Evolutionary conservation across 1,284 basidiomycete species (phyloP), one percentile per base, ranked within the genome.

Genomic region (Ustilago hordei): DNA sequence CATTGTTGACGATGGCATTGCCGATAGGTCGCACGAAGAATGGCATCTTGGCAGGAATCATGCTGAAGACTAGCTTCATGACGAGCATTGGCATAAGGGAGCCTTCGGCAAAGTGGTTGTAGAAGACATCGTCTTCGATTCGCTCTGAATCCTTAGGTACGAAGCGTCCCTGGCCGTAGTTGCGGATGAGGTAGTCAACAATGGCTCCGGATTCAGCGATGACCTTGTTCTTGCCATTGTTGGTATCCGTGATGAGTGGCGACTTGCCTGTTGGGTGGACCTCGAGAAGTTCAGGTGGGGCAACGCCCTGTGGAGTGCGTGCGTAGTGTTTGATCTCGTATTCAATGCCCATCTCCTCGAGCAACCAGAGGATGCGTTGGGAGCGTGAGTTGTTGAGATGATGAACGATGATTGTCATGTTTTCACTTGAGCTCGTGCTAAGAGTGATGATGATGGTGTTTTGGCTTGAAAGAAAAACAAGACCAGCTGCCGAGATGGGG

Each of bases 351-450:
- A 85, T 77, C 73, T 86, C 84, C 69, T 86, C 84, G 53, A 86
- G 80, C 38, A 85, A 56, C 84, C 84, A 85, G 19, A 86, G 83
- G 41, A 86, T 69, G 23, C 84, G 80, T 73, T 86, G 84, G 13
- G 81, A 83, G 53, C 84, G 80, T 31, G 82, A 84, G 68, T 86
- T 64, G 60, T 85, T 81, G 47, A 86, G 71, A 53, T 86, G 84
- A 58, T 86, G 84, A 39, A 82, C 64, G 34, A 77, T 77, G 45
- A 82, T 82, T 9, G 65, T 58, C 80, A 82, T 82, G 47, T 43
- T 58, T 36, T 35, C n/a, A 17, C n/a, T 47, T 9, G 5, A 19
- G n/a, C 43, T 19, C 43, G 6, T 23, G 54, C 28, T 8, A 23
- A 41, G 35, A 8, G 48, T 50, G 15, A 8, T 28, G n/a, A 13